Percentiles rank a stretch among this genome's conserved stretches.
Evolutionary conservation across 768 basidiomycete species (phyloP).

Genomic region (Boletales sp.): DNA sequence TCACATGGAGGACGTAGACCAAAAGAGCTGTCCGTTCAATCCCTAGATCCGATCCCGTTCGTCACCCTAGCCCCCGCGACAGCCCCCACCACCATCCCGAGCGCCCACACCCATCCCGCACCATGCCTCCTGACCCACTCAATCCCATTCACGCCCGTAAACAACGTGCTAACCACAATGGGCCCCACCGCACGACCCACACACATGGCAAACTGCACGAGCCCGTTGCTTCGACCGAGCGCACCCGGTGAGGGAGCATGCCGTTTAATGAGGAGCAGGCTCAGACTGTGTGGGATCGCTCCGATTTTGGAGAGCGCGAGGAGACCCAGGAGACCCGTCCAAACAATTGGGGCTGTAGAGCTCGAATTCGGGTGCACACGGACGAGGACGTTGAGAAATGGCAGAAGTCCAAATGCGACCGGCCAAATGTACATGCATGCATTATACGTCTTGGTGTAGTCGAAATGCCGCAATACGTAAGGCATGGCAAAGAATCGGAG

Average conservation of each 20-base stretch:
- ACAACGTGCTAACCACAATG: slow-evolving; percentile 42
- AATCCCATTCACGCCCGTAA: slow-evolving; percentile 13
- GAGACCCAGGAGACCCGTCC: slow-evolving; percentile 43
- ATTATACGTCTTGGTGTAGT: slow-evolving; percentile 47
- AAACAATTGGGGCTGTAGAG: slow-evolving; percentile 32
- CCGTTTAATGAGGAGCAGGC: slow-evolving; percentile 59
- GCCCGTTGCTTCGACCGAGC: slow-evolving; percentile 59
- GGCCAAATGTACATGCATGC: slow-evolving; percentile 54
- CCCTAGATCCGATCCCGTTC: not conserved
- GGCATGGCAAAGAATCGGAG: slow-evolving; percentile 55
- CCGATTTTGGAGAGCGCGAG: slow-evolving; percentile 35
- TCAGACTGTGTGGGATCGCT: slow-evolving; percentile 37
- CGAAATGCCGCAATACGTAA: slow-evolving; percentile 44
- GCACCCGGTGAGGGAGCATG: slow-evolving; percentile 42
- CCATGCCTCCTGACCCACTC: slow-evolving; percentile 5
- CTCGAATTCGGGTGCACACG: slow-evolving; percentile 22
- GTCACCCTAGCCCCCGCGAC: slow-evolving; percentile 11
- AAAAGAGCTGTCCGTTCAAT: too few relatives aligned
- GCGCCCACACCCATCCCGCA: slow-evolving; percentile 13
- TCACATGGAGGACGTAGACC: too few relatives aligned
- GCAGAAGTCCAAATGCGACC: slow-evolving; percentile 44
- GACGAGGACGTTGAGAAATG: slow-evolving; percentile 49
- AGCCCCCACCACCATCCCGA: slow-evolving; percentile 9
- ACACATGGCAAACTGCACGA: slow-evolving; percentile 57
- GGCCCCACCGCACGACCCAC: slow-evolving; percentile 51